Evolutionary conservation across 805 yeast species (phyloP).

Genomic region (Kodamaea restingae): DNA sequence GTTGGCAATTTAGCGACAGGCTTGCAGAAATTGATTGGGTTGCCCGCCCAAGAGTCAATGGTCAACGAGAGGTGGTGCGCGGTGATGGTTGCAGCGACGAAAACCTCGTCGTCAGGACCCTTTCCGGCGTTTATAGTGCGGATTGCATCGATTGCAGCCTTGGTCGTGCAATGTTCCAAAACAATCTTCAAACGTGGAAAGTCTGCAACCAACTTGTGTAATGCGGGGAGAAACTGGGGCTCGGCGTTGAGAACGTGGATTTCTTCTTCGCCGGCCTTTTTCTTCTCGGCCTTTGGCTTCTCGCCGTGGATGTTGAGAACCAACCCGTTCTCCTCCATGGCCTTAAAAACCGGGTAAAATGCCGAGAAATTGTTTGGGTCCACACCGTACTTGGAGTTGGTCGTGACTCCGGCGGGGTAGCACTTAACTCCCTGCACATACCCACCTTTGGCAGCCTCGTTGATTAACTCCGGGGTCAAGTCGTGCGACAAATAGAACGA

Average conservation of each 20-base stretch:
- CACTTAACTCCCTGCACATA: conserved; percentile 87
- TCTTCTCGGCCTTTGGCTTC: conserved; percentile 60
- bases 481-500: conserved; percentile 76
- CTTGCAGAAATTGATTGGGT: conserved; percentile 91
- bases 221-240: conserved; percentile 85
- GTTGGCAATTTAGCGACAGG: conserved; percentile 94
- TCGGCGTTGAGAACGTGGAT: conserved; percentile 94
- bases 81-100: conserved; percentile 88
- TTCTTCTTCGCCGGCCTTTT: conserved; percentile 36
- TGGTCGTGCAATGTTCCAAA: conserved; percentile 92
- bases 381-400: conserved; percentile 89
- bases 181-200: conserved; percentile 86
- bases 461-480: conserved; percentile 81
- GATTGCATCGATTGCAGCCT: conserved; percentile 79
- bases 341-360: conserved; percentile 86
- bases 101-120: conserved; percentile 29
- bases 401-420: conserved; percentile 99
- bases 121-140: conserved; percentile 53
- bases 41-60: conserved; percentile 95
- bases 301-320: conserved; percentile 94
- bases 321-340: conserved; percentile 73
- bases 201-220: conserved; percentile 67
- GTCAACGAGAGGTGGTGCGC: conserved; percentile 91
- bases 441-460: conserved; percentile 65
- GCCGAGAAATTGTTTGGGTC: conserved; percentile 86